These are phyloP conservation scores for Microascus cirrosus DNA, from an alignment of 2,329 filamentous ascomycete genomes.

Conservation along the genomic window DNA sequence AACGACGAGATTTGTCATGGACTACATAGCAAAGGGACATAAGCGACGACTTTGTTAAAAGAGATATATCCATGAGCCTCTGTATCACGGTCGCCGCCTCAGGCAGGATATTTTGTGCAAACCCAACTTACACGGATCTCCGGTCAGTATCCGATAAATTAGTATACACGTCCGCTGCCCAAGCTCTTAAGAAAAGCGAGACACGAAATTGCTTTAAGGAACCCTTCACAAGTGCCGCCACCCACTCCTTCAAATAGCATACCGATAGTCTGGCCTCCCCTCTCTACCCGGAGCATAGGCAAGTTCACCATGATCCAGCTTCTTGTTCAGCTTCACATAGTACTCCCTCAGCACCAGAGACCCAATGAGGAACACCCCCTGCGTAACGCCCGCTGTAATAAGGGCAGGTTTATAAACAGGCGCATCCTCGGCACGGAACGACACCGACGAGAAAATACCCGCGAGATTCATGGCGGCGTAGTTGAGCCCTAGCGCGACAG, in stretches of 20 bases:
- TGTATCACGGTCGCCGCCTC: too few species aligned
- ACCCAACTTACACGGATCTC: too few species aligned
- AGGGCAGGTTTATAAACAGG: constrained; percentile 7
- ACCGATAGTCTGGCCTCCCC: not conserved
- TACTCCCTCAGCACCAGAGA: constrained; percentile 1
- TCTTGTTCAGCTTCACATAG: not conserved
- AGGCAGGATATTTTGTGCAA: too few species aligned
- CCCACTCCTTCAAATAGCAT: not conserved
- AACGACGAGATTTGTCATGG: too few species aligned
- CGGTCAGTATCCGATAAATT: too few species aligned
- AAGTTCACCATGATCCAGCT: constrained; percentile 10
- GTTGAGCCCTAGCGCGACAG: constrained; percentile 6
- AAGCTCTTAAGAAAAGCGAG: too few species aligned
- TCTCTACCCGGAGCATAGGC: not conserved
- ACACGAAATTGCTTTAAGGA: too few species aligned
- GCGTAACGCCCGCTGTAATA: constrained; percentile 1
- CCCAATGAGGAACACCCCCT: constrained; percentile 2
- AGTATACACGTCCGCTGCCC: too few species aligned
- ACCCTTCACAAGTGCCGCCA: too few species aligned
- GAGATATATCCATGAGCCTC: too few species aligned
- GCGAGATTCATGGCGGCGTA: constrained; percentile 8
- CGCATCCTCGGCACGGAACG: constrained; percentile 6
- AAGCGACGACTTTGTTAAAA: too few species aligned
- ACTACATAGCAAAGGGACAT: too few species aligned
- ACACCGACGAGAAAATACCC: constrained; percentile 6